A percentile compares a stretch with the other conserved stretches of the same genome.
Evolutionary conservation across 1,284 basidiomycete species (phyloP).

Genomic region (Athelia psychrophila): DNA sequence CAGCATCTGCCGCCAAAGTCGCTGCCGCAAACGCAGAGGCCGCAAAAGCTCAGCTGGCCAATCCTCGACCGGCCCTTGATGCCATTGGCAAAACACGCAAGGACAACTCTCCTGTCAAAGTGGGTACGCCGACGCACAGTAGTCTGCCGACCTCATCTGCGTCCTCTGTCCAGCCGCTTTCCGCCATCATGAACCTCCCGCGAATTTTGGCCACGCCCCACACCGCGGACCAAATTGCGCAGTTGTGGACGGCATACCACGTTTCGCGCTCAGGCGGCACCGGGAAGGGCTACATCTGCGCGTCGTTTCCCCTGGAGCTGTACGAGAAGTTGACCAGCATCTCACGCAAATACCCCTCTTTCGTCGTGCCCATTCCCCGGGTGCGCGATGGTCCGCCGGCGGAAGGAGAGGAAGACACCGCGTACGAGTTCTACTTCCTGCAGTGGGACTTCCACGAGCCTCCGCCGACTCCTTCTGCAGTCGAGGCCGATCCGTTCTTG

Average conservation of each 20-base stretch:
- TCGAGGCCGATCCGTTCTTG: slow-evolving; percentile 38
- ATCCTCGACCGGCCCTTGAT: slow-evolving; percentile 7
- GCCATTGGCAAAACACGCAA: slow-evolving; percentile 34
- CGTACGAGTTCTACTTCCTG: slow-evolving; percentile 87
- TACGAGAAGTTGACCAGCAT: slow-evolving; percentile 69
- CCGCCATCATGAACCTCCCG: slow-evolving; percentile 76
- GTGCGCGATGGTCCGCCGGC: slow-evolving; percentile 19
- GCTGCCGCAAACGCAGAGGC: too few relatives aligned
- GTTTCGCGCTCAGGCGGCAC: slow-evolving; percentile 72
- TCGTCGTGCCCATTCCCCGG: slow-evolving; percentile 78
- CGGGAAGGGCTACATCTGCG: slow-evolving; percentile 81
- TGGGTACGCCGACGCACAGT: slow-evolving; percentile 21
- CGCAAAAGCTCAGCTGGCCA: too few relatives aligned
- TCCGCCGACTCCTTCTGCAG: slow-evolving; percentile 46
- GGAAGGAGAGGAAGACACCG: slow-evolving; percentile 36
- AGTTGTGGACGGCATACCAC: slow-evolving; percentile 91
- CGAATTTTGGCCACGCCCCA: slow-evolving; percentile 70
- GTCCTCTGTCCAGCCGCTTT: slow-evolving; percentile 59
- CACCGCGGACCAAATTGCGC: slow-evolving; percentile 67
- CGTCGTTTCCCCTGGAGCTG: slow-evolving; percentile 68
- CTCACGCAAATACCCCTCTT: slow-evolving; percentile 68
- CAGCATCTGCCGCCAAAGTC: slow-evolving; percentile 9
- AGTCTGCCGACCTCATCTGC: slow-evolving; percentile 3
- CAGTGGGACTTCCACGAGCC: slow-evolving; percentile 82
- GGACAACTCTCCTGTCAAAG: slow-evolving; percentile 72